Evolutionary conservation across 176 grass and related monocot species (phyloP), one percentile per base, ranked within the genome.

Genomic region (Olyra latifolia): DNA sequence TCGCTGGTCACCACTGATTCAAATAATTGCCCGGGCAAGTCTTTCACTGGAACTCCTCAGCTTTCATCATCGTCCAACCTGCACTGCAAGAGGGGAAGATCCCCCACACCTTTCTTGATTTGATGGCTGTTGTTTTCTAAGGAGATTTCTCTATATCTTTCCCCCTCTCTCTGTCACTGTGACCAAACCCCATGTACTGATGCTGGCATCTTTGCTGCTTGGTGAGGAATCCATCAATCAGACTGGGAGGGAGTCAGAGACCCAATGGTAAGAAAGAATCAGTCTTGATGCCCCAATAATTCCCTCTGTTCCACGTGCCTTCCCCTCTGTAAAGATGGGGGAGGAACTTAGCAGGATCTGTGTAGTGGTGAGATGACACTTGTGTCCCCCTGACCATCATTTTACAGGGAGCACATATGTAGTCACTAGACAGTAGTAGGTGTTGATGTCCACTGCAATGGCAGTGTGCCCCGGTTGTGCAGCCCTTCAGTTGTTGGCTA

Each of bases 211-310:
- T 83, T 89, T 90, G 71, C 82, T 82, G 27, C 62, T 90, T 75
- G 85, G 88, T 85, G 85, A 82, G 85, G 91, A 92, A 97, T 97
- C 91, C 85, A 94, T 92, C 91, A 89, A 58, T 91, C 88, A 88
- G 30, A 20, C 10, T 5, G 44, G 62, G 62, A 63, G 71, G 27
- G 53, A 71, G 79, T 71, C 86, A 78, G 86, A 88, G 25, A 54
- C 71, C 44, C 74, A 67, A 70, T 80, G 80, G 76, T 35, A 79
- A 67, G 58, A 48, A 70, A 66, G 73, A 74, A 60, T 72, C 72
- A 79, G 50, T 27, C 76, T 27, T 80, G 83, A 79, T 79, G 82
- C 72, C 74, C 52, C 42, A 85, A 89, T 89, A 82, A 91, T 90
- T 81, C 62, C 20, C 9, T 71, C 83, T 66, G 87, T 87, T 59